A percentile compares a stretch with the other conserved stretches of the same genome.
Conservation (phyloP, 306 rosid species). For the Leucaena leucocephala region DNA sequence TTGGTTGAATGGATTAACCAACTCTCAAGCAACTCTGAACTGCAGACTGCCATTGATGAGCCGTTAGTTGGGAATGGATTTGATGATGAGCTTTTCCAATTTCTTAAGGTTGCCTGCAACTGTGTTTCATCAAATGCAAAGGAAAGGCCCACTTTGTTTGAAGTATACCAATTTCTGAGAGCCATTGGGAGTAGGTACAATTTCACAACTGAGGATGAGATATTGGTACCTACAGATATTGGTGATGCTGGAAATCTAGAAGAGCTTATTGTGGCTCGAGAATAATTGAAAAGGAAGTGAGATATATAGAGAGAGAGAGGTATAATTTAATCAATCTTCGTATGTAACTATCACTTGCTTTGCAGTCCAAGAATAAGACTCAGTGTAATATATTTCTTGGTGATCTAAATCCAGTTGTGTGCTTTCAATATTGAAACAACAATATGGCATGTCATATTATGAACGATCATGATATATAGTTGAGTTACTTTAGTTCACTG, state of each 20-base stretch:
- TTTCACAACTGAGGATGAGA: constrained; percentile 76
- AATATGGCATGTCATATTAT: constrained; percentile 25
- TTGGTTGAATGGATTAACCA: constrained; percentile 77
- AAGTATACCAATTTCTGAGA: constrained; percentile 88
- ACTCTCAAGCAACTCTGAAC: constrained; percentile 54
- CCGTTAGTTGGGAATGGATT: constrained; percentile 64
- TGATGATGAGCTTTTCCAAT: constrained; percentile 82
- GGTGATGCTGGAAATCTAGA: constrained; percentile 41
- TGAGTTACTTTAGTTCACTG: constrained; percentile 26
- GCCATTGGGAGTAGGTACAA: constrained; percentile 75
- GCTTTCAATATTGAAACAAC: constrained; percentile 29
- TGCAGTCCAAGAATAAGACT: constrained; percentile 37
- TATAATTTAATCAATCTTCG: constrained; percentile 26
- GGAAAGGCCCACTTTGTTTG: constrained; percentile 98
- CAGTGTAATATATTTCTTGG: constrained; percentile 33
- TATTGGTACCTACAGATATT: constrained; percentile 51
- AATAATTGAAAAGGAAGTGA: constrained; percentile 38
- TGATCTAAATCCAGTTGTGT: constrained; percentile 37
- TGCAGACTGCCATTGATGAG: constrained; percentile 64
- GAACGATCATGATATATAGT: constrained; percentile 4
- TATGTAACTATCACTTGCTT: constrained; percentile 36
- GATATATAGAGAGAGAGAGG: constrained; percentile 34
- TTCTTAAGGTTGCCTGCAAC: constrained; percentile 80
- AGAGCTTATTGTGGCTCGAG: constrained; percentile 85
- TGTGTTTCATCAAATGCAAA: constrained; percentile 64